Conservation (phyloP, 163 green algal species). For the Picocystis sp. region DNA sequence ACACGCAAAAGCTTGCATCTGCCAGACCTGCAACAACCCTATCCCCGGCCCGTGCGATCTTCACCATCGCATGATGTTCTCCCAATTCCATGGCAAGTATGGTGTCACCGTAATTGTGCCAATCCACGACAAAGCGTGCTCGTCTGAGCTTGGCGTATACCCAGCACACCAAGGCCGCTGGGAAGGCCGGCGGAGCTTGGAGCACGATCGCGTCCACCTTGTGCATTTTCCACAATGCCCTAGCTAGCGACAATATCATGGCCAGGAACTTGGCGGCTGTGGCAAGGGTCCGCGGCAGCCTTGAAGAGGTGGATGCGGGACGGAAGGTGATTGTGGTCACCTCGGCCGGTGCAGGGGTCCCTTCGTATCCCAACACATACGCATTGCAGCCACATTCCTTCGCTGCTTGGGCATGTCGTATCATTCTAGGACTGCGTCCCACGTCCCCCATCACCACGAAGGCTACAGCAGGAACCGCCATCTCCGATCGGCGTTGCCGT, state of each 20-base stretch:
- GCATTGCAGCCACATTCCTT: too few species aligned
- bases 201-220: slow-evolving; percentile 34
- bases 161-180: slow-evolving; percentile 56
- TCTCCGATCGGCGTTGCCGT: too few species aligned
- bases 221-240: slow-evolving; percentile 17
- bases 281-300: slow-evolving; percentile 26
- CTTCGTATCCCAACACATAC: too few species aligned
- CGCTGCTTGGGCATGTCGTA: slow-evolving; percentile 50
- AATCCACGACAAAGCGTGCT: slow-evolving; percentile 70
- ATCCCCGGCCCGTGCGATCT: neutral
- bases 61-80: slow-evolving; percentile 30
- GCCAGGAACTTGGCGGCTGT: slow-evolving; percentile 46
- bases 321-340: too few species aligned
- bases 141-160: slow-evolving; percentile 38
- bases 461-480: neutral
- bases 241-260: slow-evolving; percentile 41
- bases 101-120: slow-evolving; percentile 91
- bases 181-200: slow-evolving; percentile 83
- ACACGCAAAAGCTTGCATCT: slow-evolving; percentile 65
- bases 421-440: slow-evolving; percentile 83
- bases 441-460: slow-evolving; percentile 90
- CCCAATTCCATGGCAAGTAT: slow-evolving; percentile 60
- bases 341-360: too few species aligned
- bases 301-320: too few species aligned
- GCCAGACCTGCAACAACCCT: slow-evolving; percentile 6